Evolutionary conservation across 2,329 filamentous ascomycete species (phyloP).

Genomic region (Periconia digitata): DNA sequence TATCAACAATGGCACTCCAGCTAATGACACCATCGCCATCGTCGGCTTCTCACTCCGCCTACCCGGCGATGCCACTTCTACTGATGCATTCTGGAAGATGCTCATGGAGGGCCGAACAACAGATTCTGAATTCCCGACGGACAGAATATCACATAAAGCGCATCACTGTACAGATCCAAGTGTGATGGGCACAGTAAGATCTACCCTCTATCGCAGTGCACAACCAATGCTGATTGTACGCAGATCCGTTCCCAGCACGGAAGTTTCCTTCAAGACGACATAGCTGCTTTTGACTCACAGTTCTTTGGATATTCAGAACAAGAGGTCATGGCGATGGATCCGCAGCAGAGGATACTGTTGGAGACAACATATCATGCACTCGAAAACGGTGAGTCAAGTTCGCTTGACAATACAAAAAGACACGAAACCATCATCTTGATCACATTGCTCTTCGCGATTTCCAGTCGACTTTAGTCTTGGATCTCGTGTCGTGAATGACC

Average conservation of each 20-base stretch:
- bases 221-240: slow-evolving; percentile 2
- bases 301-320: slow-evolving; percentile 10
- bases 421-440: not conserved
- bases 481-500: too few species aligned
- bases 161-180: slow-evolving; percentile 9
- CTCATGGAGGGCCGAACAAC: slow-evolving; percentile 1
- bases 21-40: slow-evolving; percentile 11
- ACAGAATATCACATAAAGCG: slow-evolving; percentile 5
- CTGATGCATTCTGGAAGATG: slow-evolving; percentile 9
- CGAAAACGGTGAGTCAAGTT: not conserved
- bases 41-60: slow-evolving; percentile 9
- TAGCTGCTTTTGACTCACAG: slow-evolving; percentile 7
- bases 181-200: not conserved
- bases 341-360: slow-evolving; percentile 13
- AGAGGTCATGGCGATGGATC: slow-evolving; percentile 15
- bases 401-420: not conserved
- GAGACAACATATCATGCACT: slow-evolving; percentile 6
- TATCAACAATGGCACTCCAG: too few species aligned
- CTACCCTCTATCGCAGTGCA: too few species aligned
- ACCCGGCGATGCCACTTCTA: slow-evolving; percentile 5
- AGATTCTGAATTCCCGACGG: slow-evolving; percentile 7
- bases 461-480: too few species aligned
- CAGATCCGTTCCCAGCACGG: slow-evolving; percentile 10
- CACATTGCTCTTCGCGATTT: too few species aligned
- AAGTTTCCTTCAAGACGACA: slow-evolving; percentile 12